These are phyloP conservation scores for Cymbopogon citratus DNA, from an alignment of 176 grass and related monocot species.

Conservation along the genomic window DNA sequence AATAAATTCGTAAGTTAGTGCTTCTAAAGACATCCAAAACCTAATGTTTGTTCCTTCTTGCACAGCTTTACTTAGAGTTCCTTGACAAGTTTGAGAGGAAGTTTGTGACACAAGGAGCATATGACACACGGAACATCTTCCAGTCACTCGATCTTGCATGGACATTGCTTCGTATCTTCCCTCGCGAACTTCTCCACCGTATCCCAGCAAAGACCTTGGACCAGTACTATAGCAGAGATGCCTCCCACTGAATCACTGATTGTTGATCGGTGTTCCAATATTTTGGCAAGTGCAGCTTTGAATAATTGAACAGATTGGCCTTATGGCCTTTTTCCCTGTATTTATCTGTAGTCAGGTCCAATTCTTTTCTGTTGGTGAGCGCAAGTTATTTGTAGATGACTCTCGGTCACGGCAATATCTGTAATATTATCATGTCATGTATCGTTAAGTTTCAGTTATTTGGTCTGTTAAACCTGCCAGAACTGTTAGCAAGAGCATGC, in stretches of 20 bases:
- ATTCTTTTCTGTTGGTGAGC: conserved; percentile 49
- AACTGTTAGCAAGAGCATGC: conserved; percentile 37
- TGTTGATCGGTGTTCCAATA: conserved; percentile 20
- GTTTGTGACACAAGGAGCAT: conserved; percentile 91
- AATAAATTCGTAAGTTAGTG: not conserved
- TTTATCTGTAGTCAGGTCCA: conserved; percentile 44
- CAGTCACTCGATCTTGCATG: conserved; percentile 97
- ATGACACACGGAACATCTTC: conserved; percentile 96
- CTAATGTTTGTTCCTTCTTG: conserved; percentile 19
- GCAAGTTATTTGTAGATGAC: conserved; percentile 32
- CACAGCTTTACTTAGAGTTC: conserved; percentile 95
- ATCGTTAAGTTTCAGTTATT: conserved; percentile 20
- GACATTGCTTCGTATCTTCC: conserved; percentile 97
- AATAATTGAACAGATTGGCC: conserved; percentile 46
- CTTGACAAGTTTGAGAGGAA: conserved; percentile 98
- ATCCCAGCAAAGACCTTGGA: conserved; percentile 97
- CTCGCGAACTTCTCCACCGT: conserved; percentile 95
- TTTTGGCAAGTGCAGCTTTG: conserved; percentile 43
- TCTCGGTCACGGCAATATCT: conserved; percentile 19
- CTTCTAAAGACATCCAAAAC: not conserved
- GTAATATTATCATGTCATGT: conserved; percentile 51
- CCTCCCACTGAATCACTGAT: conserved; percentile 66
- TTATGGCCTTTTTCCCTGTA: conserved; percentile 38
- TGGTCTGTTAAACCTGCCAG: conserved; percentile 18
- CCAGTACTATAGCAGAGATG: conserved; percentile 89